Evolutionary conservation across 176 grass and related monocot species (phyloP).

Genomic region (Microstegium vimineum): DNA sequence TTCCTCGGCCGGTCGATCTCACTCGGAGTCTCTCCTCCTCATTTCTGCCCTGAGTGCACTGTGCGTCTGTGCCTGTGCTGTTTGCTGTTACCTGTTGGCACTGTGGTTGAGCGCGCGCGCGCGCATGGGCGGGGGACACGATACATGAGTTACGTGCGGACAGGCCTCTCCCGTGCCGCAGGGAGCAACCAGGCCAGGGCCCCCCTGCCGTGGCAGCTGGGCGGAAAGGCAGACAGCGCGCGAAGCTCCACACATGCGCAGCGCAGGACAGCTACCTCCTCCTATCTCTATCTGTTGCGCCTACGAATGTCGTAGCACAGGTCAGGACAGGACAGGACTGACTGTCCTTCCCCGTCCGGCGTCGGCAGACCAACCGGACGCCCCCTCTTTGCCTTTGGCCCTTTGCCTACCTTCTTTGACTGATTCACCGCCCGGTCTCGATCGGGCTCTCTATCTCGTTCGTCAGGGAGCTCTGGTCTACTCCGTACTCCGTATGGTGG

Average conservation of each 20-base stretch:
- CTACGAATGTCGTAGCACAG: constrained; percentile 17
- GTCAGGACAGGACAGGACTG: neutral
- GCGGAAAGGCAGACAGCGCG: neutral
- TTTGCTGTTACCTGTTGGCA: neutral
- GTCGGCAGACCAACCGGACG: constrained; percentile 39
- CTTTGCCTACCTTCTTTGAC: constrained; percentile 24
- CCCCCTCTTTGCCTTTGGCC: neutral
- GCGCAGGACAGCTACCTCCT: too few species aligned
- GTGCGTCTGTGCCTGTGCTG: neutral
- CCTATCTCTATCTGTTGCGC: neutral
- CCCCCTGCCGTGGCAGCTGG: neutral
- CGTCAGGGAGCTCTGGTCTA: neutral
- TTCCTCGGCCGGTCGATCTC: constrained; percentile 2
- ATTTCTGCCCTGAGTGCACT: neutral
- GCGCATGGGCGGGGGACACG: constrained; percentile 17
- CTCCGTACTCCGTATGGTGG: too few species aligned
- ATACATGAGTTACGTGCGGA: constrained; percentile 42
- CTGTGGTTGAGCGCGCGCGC: constrained; percentile 2
- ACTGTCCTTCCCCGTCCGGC: constrained; percentile 34
- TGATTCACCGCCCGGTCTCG: neutral
- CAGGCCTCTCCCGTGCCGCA: constrained; percentile 34
- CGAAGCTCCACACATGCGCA: neutral
- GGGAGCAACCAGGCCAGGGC: constrained; percentile 6
- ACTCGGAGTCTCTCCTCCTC: neutral
- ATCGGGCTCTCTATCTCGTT: neutral